phyloP scores from a whole-genome alignment of 257 asterid genomes.

The Coffea eugenioides region DNA sequence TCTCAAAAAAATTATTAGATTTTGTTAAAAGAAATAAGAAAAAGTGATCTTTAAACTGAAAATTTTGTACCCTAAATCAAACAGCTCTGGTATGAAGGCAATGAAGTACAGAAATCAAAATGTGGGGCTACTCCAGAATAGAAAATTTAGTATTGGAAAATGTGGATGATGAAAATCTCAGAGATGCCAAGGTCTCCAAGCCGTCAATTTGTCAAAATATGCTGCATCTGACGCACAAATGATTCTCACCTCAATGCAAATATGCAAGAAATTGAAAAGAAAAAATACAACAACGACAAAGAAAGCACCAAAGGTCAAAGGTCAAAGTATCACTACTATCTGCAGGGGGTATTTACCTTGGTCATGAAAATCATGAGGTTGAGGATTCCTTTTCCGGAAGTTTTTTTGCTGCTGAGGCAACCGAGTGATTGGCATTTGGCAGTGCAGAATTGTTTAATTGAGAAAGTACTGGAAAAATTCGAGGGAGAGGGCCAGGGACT shows the following conservation, averaged over 20 bases:
- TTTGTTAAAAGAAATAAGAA: too few relatives aligned
- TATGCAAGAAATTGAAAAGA: too few relatives aligned
- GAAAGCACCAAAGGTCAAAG: too few relatives aligned
- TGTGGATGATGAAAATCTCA: not conserved
- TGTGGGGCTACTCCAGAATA: not conserved
- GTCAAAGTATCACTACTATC: too few relatives aligned
- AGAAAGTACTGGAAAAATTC: not conserved
- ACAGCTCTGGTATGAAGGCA: not conserved
- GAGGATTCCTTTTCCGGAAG: not conserved
- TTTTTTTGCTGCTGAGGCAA: not conserved
- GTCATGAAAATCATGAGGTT: not conserved
- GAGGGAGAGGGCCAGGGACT: not conserved
- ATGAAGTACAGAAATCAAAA: not conserved
- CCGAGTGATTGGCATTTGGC: not conserved
- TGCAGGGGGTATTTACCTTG: not conserved
- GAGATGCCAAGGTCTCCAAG: not conserved
- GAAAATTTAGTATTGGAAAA: not conserved
- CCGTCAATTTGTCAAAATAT: conserved; percentile 3
- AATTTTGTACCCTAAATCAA: not conserved
- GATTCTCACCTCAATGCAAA: too few relatives aligned
- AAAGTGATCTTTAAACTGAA: not conserved
- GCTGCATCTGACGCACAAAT: not conserved
- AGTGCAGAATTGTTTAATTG: not conserved
- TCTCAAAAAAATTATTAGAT: too few relatives aligned
- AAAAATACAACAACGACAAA: too few relatives aligned